Evolutionary conservation across 176 grass and related monocot species (phyloP).

Genomic region (Canna indica): DNA sequence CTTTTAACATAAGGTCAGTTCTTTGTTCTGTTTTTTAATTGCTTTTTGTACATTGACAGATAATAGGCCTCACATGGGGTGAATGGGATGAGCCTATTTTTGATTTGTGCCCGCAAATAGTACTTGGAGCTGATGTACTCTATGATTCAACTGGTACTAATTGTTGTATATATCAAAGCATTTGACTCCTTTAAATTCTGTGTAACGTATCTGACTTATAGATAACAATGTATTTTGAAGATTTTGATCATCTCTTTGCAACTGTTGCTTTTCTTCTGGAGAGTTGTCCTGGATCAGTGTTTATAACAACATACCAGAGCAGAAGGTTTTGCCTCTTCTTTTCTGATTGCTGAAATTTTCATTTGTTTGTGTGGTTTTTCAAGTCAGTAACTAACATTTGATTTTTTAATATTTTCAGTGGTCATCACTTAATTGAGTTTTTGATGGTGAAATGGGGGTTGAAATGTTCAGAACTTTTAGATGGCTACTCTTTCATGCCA

Average conservation of each 20-base stretch:
- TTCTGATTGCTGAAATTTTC: not conserved
- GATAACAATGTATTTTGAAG: constrained; percentile 29
- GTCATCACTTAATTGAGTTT: constrained; percentile 81
- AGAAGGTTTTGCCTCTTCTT: constrained; percentile 33
- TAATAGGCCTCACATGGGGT: constrained; percentile 70
- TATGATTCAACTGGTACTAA: constrained; percentile 66
- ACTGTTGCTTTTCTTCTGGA: constrained; percentile 58
- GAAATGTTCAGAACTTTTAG: constrained; percentile 62
- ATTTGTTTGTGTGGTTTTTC: not conserved
- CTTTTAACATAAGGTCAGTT: not conserved
- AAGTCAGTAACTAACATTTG: not conserved
- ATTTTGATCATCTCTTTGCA: constrained; percentile 64
- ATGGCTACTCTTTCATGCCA: constrained; percentile 72
- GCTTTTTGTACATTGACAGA: constrained; percentile 23
- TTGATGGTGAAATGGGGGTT: constrained; percentile 90
- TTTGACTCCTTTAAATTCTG: not conserved
- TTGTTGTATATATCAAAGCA: too few species aligned
- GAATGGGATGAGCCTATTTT: constrained; percentile 56
- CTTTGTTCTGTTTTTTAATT: not conserved
- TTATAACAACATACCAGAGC: constrained; percentile 83
- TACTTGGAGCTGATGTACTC: constrained; percentile 78
- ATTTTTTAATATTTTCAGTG: constrained; percentile 40
- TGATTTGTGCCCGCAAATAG: constrained; percentile 54
- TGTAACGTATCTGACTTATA: not conserved
- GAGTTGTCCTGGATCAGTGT: constrained; percentile 44